Percentiles rank a stretch among this genome's conserved stretches.
Conservation (phyloP, 441 rosid genomes). For the Syzygium malaccense region DNA sequence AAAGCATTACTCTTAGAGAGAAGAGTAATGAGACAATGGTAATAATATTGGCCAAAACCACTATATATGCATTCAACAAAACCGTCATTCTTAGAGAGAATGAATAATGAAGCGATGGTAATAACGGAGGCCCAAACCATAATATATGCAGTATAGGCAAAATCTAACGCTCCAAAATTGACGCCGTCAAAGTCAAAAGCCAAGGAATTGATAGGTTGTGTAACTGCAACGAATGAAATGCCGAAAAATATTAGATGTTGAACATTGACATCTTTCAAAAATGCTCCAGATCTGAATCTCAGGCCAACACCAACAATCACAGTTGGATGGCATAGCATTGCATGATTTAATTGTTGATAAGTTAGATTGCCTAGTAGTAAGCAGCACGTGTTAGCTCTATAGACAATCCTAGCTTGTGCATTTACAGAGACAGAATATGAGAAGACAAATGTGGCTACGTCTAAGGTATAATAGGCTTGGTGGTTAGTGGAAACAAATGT, state of each 20-base stretch:
- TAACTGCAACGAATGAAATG: conserved; percentile 77
- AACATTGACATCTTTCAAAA: conserved; percentile 20
- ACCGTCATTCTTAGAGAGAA: conserved; percentile 32
- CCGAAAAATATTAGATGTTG: conserved; percentile 48
- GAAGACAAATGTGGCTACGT: too few relatives aligned
- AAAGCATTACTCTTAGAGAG: conserved; percentile 20
- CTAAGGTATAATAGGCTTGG: too few relatives aligned
- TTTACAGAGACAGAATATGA: too few relatives aligned
- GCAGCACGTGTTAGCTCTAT: too few relatives aligned
- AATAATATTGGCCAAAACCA: too few relatives aligned
- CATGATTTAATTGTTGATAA: too few relatives aligned
- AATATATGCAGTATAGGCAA: conserved; percentile 74
- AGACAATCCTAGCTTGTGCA: too few relatives aligned
- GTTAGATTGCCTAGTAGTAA: too few relatives aligned
- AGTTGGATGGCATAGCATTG: too few relatives aligned
- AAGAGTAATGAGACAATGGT: too few relatives aligned
- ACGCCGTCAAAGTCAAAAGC: conserved; percentile 85
- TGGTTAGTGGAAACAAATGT: too few relatives aligned
- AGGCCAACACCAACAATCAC: conserved; percentile 45
- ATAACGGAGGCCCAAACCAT: conserved; percentile 63
- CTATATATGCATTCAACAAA: too few relatives aligned
- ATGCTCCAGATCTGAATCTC: conserved; percentile 49
- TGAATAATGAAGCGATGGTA: conserved; percentile 47
- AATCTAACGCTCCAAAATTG: conserved; percentile 93
- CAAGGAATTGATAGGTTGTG: conserved; percentile 80